Evolutionary conservation across 768 basidiomycete species (phyloP), one percentile per base, ranked within the genome.

Genomic region (Rhizopogon vesiculosus): DNA sequence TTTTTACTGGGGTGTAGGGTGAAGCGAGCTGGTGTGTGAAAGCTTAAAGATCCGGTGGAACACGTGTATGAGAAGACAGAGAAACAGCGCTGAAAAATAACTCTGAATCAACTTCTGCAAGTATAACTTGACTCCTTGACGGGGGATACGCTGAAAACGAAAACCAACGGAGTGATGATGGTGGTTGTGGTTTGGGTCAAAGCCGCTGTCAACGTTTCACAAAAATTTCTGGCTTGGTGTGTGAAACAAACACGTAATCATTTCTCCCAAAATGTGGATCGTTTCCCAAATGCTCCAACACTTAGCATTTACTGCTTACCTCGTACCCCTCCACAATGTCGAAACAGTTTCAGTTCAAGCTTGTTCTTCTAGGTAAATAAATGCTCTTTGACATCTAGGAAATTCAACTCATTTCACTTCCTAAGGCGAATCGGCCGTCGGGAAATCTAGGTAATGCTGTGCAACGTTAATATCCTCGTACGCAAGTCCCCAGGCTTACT

Each of bases 371-470:
- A 59, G 97, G 97, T 91, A 58, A 60, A 82, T 76, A 1, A 25
- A 53, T 19, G 16, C 6, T 1, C 13, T 28, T 9, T 38, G 1
- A 39, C 16, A 8, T n/a, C 7, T 16, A 18, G 13, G 19, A 41
- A 41, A 42, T 45, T 22, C 51, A n/a, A 28, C 59, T 63, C 38
- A 67, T 60, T 10, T 57, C 25, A 44, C 55, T 12, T 33, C 28
- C 46, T 42, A 66, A 97, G 94, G 95, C 64, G 95, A 98, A 78
- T 94, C 91, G 41, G 96, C 97, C 43, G 97, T 99, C 49, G 97
- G 97, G 51, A 99, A 99, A 79, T 92, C 89, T 58, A 92, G 91
- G 91, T 91, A 72, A 54, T 67, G 54, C 60, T 29, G 51, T 55
- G 54, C 48, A 54, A 41, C 19, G 38, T 45, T 25, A 39, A 25